phyloP scores from a whole-genome alignment of 441 rosid species.

The Manihot esculenta region DNA sequence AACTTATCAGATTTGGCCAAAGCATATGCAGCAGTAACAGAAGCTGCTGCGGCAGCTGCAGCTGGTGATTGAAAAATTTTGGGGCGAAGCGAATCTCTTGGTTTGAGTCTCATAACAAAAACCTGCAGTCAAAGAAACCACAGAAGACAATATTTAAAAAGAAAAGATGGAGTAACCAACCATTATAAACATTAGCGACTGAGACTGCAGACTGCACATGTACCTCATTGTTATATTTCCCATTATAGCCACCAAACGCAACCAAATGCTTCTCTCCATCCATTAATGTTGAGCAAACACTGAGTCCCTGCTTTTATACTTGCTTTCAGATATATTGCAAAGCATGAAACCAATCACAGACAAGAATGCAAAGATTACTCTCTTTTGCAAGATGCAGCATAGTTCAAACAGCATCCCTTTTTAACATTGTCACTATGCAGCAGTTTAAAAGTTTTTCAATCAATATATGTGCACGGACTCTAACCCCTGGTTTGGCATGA shows the following conservation, averaged over 20 bases:
- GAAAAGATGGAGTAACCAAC: neutral
- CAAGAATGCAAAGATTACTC: neutral
- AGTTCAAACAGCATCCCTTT: no score
- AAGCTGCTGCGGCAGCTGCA: conserved; percentile 98
- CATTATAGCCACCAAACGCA: conserved; percentile 98
- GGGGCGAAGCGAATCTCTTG: conserved; percentile 58
- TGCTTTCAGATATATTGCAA: conserved; percentile 17
- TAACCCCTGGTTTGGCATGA: no score
- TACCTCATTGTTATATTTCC: conserved; percentile 93
- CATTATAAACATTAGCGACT: neutral
- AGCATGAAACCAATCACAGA: conserved; percentile 4
- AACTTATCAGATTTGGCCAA: conserved; percentile 81
- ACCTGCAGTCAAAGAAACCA: conserved; percentile 46
- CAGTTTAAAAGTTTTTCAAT: neutral
- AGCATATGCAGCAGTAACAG: conserved; percentile 94
- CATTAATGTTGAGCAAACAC: conserved; percentile 68
- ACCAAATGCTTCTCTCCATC: conserved; percentile 69
- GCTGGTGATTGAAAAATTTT: conserved; percentile 92
- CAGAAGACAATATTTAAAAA: conserved; percentile 11
- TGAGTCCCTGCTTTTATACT: conserved; percentile 74
- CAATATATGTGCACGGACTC: neutral
- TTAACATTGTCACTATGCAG: neutral
- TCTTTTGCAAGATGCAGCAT: neutral
- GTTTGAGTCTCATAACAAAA: conserved; percentile 74
- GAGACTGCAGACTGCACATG: neutral